Conservation (phyloP, 371 early-diverging fungal species). For the Mortierella sp. region DNA sequence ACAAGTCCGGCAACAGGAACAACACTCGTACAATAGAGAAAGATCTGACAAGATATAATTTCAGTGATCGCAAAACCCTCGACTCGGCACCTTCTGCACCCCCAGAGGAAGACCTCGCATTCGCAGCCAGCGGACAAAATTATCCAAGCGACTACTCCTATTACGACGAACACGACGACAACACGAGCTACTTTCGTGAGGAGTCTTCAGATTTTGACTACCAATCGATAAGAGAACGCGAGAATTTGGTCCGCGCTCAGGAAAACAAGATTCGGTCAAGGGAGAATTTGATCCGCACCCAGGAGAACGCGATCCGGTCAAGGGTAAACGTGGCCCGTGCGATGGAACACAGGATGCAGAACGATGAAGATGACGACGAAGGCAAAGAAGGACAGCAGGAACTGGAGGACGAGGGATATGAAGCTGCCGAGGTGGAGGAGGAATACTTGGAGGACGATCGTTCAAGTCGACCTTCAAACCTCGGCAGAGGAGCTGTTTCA, state of each 20-base stretch:
- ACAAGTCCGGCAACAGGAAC: not conserved
- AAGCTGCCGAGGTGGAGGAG: conserved; percentile 7
- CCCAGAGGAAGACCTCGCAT: not conserved
- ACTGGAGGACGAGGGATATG: not conserved
- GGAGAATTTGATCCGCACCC: not conserved
- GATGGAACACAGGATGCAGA: no score
- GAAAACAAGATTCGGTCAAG: not conserved
- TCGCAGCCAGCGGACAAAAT: not conserved
- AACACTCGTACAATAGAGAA: not conserved
- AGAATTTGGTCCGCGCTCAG: not conserved
- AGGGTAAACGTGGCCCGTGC: not conserved
- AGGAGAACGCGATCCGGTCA: not conserved
- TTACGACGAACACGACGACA: not conserved
- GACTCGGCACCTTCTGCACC: conserved; percentile 42
- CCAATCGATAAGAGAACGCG: not conserved
- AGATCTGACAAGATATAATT: conserved; percentile 24
- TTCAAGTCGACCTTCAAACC: no score
- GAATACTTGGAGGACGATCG: not conserved
- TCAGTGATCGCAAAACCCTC: conserved; percentile 36
- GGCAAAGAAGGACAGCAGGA: not conserved
- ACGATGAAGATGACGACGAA: not conserved
- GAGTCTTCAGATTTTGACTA: not conserved
- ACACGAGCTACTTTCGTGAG: not conserved
- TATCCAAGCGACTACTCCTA: no score
- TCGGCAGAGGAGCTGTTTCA: no score